These are phyloP conservation scores for Yamadazyma sp. DNA, from an alignment of 805 yeast genomes.

Conservation along the genomic window DNA sequence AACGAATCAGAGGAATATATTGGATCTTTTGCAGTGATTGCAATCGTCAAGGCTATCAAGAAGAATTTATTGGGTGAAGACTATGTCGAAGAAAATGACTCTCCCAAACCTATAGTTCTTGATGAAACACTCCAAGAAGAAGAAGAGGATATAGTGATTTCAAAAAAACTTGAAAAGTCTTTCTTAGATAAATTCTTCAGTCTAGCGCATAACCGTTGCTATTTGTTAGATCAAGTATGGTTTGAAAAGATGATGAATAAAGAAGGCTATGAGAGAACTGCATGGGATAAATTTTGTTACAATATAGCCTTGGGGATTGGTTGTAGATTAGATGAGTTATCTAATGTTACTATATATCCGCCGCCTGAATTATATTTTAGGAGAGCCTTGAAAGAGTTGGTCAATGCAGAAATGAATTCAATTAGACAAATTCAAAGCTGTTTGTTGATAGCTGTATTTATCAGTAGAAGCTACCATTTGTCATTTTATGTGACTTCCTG, in stretches of 20 bases:
- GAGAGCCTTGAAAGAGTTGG: constrained; percentile 10
- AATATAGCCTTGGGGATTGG: constrained; percentile 15
- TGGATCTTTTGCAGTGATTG: constrained; percentile 14
- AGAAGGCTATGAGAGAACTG: constrained; percentile 1
- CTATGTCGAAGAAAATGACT: not conserved
- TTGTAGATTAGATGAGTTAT: constrained; percentile 11
- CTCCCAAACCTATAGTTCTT: constrained; percentile 5
- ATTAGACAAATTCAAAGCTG: constrained; percentile 12
- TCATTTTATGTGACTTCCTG: constrained; percentile 14
- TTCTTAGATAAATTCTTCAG: constrained; percentile 13
- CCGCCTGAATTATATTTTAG: constrained; percentile 11
- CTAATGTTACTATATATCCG: constrained; percentile 10
- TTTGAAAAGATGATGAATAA: constrained; percentile 3
- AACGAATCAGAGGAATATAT: constrained; percentile 12
- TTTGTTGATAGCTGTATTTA: constrained; percentile 10
- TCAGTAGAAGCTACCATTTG: constrained; percentile 12
- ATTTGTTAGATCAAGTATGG: constrained; percentile 11
- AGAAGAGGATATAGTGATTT: constrained; percentile 1
- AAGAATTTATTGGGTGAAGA: constrained; percentile 2
- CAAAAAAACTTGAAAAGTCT: constrained; percentile 3
- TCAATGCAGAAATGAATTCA: constrained; percentile 6
- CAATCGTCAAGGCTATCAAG: constrained; percentile 12
- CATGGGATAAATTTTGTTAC: constrained; percentile 11
- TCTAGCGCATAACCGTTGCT: constrained; percentile 13
- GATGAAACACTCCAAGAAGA: constrained; percentile 1